Evolutionary conservation across 441 rosid genomes (phyloP), one percentile per base, ranked within the genome.

Genomic region (Erodium moschatum): DNA sequence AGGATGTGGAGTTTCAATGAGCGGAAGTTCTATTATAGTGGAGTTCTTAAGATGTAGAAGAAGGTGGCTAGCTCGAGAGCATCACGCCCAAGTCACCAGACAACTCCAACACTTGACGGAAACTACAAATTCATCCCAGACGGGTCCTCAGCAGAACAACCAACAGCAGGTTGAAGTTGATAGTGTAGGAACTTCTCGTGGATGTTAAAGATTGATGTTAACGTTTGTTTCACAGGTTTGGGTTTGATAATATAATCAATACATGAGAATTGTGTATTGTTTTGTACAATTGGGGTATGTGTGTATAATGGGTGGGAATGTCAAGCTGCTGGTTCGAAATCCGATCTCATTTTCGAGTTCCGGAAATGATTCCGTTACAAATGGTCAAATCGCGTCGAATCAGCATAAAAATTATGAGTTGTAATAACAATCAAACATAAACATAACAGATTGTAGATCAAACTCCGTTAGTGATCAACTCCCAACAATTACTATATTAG

Each of bases 1-100:
- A 19, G 85, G 85, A 44, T 82, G 80, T 15, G 83, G 83, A 58
- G 67, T 80, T 10, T 79, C 81, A 33, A 80, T 82, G 56, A 76
- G 81, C 69, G 73, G 76, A 52, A 80, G 72, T 71, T 80, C 81
- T 50, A 78, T 82, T 65, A 67, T 80, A 0, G 69, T 75, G 68
- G 83, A 80, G 73, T 82, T 73, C 72, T 78, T 75, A 29, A 74
- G 78, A 70, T 80, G 83, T 81, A 67, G 79, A 70, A 44, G 65
- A 18, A 72, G 69, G 9, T 40, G 44, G 76, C 80, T 8, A 27
- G 79, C 82, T 11, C 74, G 73, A 58, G 70, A 72, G 4, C 52
- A 68, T 58, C 90, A 73, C 70, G 20, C 80, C 72, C 66, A 76
- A 68, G 54, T 65, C 1, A 68, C 74, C 75, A 64, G 67, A 4